A percentile compares a stretch with the other conserved stretches of the same genome.
Conservation (phyloP, 2,329 filamentous ascomycete species). For the Fusarium algeriense region DNA sequence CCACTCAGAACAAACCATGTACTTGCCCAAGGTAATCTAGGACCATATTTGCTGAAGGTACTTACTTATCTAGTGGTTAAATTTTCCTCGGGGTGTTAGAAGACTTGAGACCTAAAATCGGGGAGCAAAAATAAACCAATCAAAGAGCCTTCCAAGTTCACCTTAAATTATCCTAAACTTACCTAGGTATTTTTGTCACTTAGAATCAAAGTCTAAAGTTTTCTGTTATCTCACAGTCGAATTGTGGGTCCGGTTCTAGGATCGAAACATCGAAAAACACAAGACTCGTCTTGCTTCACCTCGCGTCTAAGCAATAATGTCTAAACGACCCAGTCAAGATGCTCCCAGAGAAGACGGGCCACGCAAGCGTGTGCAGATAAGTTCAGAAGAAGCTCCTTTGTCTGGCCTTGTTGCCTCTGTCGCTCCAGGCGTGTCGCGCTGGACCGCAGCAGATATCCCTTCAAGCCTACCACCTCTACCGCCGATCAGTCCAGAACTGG, state of each 20-base stretch:
- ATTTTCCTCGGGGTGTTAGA: too few species aligned
- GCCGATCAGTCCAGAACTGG: slow-evolving; percentile 69
- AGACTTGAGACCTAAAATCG: too few species aligned
- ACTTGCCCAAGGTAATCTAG: too few species aligned
- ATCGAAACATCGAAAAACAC: background rate
- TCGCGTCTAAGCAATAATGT: slow-evolving; percentile 6
- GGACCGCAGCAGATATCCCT: slow-evolving; percentile 64
- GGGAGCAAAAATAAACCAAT: too few species aligned
- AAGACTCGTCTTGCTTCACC: background rate
- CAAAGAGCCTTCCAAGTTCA: background rate
- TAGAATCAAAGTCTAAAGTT: background rate
- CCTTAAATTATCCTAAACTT: background rate
- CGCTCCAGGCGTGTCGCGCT: slow-evolving; percentile 50
- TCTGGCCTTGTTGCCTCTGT: slow-evolving; percentile 6
- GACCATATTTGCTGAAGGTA: too few species aligned
- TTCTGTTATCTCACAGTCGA: background rate
- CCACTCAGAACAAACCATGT: too few species aligned
- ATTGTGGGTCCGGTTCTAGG: slow-evolving; percentile 8
- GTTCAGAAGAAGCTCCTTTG: background rate
- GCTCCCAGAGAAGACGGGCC: background rate
- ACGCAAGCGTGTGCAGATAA: slow-evolving; percentile 39
- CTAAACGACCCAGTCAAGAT: slow-evolving; percentile 10
- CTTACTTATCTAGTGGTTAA: too few species aligned
- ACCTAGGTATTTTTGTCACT: background rate
- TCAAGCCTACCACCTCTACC: slow-evolving; percentile 69